Base-by-base conservation (phyloP, 192 early-diverging fungal species). In the Spizellomyces sp. region DNA sequence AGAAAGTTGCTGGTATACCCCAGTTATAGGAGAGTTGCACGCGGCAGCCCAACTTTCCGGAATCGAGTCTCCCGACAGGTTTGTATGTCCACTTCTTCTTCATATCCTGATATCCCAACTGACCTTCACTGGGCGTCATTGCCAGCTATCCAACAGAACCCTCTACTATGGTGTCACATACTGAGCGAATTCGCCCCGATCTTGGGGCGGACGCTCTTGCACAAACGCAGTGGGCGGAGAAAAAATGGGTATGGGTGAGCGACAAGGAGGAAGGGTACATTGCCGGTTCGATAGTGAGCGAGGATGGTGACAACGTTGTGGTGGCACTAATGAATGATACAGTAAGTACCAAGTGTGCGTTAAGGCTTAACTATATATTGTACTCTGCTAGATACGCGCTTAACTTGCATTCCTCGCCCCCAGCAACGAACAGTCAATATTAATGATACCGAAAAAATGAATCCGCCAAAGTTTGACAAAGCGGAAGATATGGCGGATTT, bases 401-500 rank as follows among this genome's bases (percentile, higher is more conserved):
- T 7, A 22, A 22, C 54, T 56, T 22, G 22, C 22, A n/a, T 6
- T 6, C 0, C 36, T 17, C n/a, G n/a, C 27, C 46, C 8, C 15
- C 71, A 91, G 89, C 88, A 91, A 76, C 80, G 84, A 58, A 81
- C 81, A 5, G 88, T 95, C 60, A 87, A 88, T 74, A 83, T 90
- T 65, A 93, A 90, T 75, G 91, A 89, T 55, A 92, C 91, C 8
- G 89, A 96, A 65, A 96, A 97, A 79, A 96, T 98, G 93, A 99
- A 99, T 62, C 97, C 97, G 63, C 97, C 97, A 67, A 98, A 99
- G 81, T 99, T 99, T 74, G 97, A 99, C 76, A 92, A 91, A 74
- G 94, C 92, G 48, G 97, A 99, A 69, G 97, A 99, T 80, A 98
- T 99, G 96, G 97, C 97, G 17, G 94, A 97, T 55, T 75, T 99